Conservation (phyloP, 2,329 filamentous ascomycete species). For the Ophiostoma pallidulum region DNA sequence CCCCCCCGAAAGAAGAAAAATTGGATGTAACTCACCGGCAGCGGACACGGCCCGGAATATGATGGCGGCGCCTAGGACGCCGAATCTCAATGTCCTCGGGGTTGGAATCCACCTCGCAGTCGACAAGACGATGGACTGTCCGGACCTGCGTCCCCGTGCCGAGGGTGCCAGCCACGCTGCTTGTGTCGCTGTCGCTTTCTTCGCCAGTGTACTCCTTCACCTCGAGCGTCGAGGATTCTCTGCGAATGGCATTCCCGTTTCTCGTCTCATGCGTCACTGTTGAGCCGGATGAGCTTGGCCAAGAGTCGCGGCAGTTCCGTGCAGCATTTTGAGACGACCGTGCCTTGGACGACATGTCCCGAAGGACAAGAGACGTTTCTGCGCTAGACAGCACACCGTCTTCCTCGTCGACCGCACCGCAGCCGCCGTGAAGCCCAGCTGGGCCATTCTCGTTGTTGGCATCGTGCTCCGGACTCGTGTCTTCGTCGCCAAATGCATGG, state of each 20-base stretch:
- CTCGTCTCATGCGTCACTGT: no score
- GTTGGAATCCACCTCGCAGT: constrained; percentile 14
- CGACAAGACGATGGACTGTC: neutral
- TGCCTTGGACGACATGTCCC: neutral
- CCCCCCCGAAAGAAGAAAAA: no score
- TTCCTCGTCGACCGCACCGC: no score
- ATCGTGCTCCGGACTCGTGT: no score
- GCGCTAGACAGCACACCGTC: neutral
- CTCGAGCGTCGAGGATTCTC: constrained; percentile 4
- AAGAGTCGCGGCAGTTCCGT: neutral
- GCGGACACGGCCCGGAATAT: constrained; percentile 10
- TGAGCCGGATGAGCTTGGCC: no score
- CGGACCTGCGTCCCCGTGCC: neutral
- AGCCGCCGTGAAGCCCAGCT: no score
- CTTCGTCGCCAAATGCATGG: neutral
- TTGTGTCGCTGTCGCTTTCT: neutral
- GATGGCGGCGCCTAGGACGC: neutral
- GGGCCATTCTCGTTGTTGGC: neutral
- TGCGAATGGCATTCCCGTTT: no score
- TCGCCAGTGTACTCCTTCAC: constrained; percentile 11
- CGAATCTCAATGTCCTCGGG: neutral
- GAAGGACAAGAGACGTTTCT: neutral
- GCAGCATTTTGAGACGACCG: neutral
- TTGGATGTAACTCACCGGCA: constrained; percentile 20
- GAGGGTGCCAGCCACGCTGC: neutral